Base-by-base conservation (phyloP, 2,329 filamentous ascomycete genomes). In the Fusarium scirpi region DNA sequence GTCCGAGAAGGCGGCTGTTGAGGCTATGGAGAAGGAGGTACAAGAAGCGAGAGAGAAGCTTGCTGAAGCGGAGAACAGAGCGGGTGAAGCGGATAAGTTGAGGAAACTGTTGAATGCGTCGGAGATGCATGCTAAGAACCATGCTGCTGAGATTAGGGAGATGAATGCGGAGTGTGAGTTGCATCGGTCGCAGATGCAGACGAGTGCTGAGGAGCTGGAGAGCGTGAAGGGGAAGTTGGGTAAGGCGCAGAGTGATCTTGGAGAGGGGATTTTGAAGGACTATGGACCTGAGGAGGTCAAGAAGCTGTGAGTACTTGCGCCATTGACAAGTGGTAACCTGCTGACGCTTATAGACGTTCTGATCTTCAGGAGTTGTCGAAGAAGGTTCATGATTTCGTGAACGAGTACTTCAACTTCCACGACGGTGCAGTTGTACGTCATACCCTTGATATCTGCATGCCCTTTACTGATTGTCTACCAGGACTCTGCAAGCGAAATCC, bases 11-110 rank as follows among this genome's bases (percentile, higher is more conserved):
- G 52, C 59, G 0, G 69, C 62, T 6, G 58, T 76, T 2, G 72
- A 73, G 44, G 84, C 83, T 74, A 83, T 85, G 80, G 82, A 83
- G 78, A 81, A 82, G 66, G 83, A 85, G 30, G 78, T 82, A 22
- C 65, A 62, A 2, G 82, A 84, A 53, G 83, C 84, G 40, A 82
- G 79, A 60, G 80, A 82, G 52, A 70, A 70, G 18, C 62, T 78
- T 0, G 60, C 66, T 58, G 81, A 84, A 69, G 79, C 86, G 7
- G 80, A 84, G 52, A 54, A 56, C n/a, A 74, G 65, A 43, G 40
- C 65, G 13, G 82, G 84, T 46, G 83, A 84, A 47, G 82, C 83
- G 32, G 82, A 83, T 64, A 84, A 84, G 62, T 53, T 78, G 48
- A 73, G 65, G 49, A 55, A 65, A 54, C 62, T 41, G 8, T 27